Evolutionary conservation across 495 filamentous ascomycete species (phyloP), one percentile per base, ranked within the genome.

Genomic region (Immersiella caudata): DNA sequence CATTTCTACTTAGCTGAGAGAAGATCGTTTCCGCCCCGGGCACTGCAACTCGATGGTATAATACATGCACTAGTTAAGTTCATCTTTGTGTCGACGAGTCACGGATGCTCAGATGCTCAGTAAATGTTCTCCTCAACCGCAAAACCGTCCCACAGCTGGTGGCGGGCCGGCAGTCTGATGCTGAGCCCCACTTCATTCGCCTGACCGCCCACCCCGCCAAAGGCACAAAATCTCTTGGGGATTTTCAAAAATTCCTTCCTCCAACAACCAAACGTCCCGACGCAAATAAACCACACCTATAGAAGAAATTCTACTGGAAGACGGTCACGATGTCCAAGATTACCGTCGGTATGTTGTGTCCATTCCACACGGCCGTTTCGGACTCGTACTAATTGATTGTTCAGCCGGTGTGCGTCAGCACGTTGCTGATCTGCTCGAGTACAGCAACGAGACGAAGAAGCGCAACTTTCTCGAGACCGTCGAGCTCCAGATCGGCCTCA

Each of bases 401-500:
- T 66, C 79, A 94, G 92, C 93, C 89, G 93, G 93, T 91, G 93
- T 97, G 87, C 93, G 94, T 88, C 83, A 88, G 78, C 93, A 97
- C 84, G 91, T 97, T 79, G 84, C 91, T 82, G 87, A 91, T 74
- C 85, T 97, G 64, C 90, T 97, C 72, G 90, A 96, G 70, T 96
- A 96, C 88, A 94, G 92, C 83, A 90, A 86, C 76, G 92, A 97
- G 80, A 91, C 92, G 82, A 98, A 99, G 91, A 99, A 99, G 91
- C 86, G 95, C 69, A 98, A 98, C 89, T 99, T 98, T 88, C 88
- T 97, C 83, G 74, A 79, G 74, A 79, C 76, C 64, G 76, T 79
- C 67, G 76, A 79, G 72, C 92, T 98, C 78, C 94, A 98, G 84
- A 97, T 99, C 87, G 95, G 95, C 78, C 90, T 99, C 79, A 99